Evolutionary conservation across 768 basidiomycete species (phyloP).

Genomic region (Termitomyces sp.): DNA sequence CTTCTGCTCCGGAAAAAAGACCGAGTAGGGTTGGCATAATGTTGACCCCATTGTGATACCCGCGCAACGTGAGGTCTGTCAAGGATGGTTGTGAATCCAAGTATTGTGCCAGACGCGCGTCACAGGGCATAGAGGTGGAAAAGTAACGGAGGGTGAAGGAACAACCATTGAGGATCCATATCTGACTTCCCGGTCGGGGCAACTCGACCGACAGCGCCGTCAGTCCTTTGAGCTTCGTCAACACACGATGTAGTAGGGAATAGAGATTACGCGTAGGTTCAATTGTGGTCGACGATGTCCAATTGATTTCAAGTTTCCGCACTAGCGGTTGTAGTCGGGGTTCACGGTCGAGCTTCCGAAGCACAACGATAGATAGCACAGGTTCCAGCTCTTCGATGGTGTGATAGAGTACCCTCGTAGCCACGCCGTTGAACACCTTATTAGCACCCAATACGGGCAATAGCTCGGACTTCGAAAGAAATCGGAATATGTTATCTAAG

Average conservation of each 20-base stretch:
- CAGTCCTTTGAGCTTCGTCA: constrained; percentile 34
- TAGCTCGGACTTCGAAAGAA: constrained; percentile 17
- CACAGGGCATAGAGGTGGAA: constrained; percentile 53
- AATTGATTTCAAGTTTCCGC: constrained; percentile 41
- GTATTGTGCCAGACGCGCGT: constrained; percentile 39
- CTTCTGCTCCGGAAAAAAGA: constrained; percentile 7
- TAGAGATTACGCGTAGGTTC: constrained; percentile 44
- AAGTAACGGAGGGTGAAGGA: constrained; percentile 40
- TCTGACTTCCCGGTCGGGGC: constrained; percentile 30
- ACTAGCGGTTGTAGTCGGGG: constrained; percentile 34
- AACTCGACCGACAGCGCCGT: constrained; percentile 45
- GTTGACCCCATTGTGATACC: constrained; percentile 31
- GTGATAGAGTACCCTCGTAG: constrained; percentile 24
- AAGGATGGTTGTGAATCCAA: constrained; percentile 44
- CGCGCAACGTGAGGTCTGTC: constrained; percentile 49
- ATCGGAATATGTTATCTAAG: constrained; percentile 21
- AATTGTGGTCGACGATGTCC: constrained; percentile 13
- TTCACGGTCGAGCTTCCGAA: constrained; percentile 34
- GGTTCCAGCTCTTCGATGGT: constrained; percentile 28
- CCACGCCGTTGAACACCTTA: constrained; percentile 21
- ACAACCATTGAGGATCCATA: constrained; percentile 44
- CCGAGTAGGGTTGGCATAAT: constrained; percentile 19
- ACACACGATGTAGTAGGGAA: constrained; percentile 37
- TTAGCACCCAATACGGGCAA: constrained; percentile 18
- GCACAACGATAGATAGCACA: constrained; percentile 25